Evolutionary conservation across 768 basidiomycete genomes (phyloP), one percentile per base, ranked within the genome.

Genomic region (Amylocystis lapponica): DNA sequence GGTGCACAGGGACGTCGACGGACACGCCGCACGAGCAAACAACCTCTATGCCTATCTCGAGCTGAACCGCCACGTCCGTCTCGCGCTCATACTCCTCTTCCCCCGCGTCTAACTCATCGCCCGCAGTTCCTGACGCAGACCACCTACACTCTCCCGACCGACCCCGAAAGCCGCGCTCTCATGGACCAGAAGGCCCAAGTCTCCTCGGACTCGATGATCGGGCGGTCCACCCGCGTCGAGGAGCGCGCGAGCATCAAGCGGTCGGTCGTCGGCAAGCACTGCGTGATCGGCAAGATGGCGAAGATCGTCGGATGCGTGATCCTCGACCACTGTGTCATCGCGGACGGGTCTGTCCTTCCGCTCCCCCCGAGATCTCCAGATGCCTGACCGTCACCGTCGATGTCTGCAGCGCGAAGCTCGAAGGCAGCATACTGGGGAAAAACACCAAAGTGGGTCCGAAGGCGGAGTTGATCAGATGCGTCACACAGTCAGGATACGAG

Each of bases 261-360:
- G 44, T 69, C 66, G 7, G 65, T 78, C 40, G 64, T 79, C 23
- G 77, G 77, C 6, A 63, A 82, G 46, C 72, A 73, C 50, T 69
- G 66, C 19, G 62, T 77, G 23, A 66, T 78, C 23, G 76, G 77
- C 20, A 64, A 71, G 60, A 83, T 83, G 71, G 85, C 76, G n/a
- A 88, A 81, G 61, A 79, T 97, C 36, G 72, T 71, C 2, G 86
- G 87, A 10, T 93, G 86, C 51, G 76, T 95, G 6, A 60, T 97
- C 19, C 71, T 93, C 50, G 94, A 96, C 57, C 92, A 95, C 55
- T 94, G 92, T 53, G 75, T 87, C 4, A 67, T 97, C 11, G 86
- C 77, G 32, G 91, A 95, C 45, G 90, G 91, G 93, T 91, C 49
- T 56, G 79, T 57, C 5, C 14, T 33, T 30, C n/a, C 8, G 4